A percentile compares a stretch with the other conserved stretches of the same genome.
phyloP scores from a whole-genome alignment of 257 asterid species.

The Knoxia roxburghii region DNA sequence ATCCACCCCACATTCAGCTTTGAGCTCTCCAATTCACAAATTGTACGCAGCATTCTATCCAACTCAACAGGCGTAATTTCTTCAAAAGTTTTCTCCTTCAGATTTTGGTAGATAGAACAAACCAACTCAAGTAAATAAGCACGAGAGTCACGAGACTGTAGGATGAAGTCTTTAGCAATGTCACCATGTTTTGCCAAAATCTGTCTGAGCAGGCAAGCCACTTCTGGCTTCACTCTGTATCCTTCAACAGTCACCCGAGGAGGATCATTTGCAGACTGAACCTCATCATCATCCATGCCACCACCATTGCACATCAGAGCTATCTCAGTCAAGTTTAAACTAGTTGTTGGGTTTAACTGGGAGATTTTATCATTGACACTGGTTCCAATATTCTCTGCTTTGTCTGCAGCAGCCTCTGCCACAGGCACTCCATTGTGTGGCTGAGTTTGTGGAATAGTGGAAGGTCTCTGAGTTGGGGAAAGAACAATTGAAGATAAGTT shows the following conservation, averaged over 20 bases:
- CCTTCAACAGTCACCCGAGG: slow-evolving; percentile 10
- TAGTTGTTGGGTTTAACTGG: background rate
- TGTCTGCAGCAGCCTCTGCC: background rate
- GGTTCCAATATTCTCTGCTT: background rate
- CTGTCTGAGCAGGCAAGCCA: slow-evolving; percentile 6
- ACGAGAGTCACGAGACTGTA: background rate
- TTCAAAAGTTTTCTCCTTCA: background rate
- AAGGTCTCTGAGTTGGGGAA: background rate
- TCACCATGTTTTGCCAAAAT: slow-evolving; percentile 17
- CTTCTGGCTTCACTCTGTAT: slow-evolving; percentile 17
- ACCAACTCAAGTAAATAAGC: slow-evolving; percentile 13
- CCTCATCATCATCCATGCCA: slow-evolving; percentile 15
- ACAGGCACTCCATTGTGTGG: background rate
- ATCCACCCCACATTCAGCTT: slow-evolving; percentile 22
- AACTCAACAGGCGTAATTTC: slow-evolving; percentile 6
- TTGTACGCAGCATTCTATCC: background rate
- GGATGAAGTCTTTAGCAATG: slow-evolving; percentile 15
- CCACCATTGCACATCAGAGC: slow-evolving; percentile 4
- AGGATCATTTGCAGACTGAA: slow-evolving; percentile 1
- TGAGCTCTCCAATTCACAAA: slow-evolving; percentile 11
- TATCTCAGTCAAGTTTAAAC: slow-evolving; percentile 11
- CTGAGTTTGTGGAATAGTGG: background rate
- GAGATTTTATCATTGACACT: background rate
- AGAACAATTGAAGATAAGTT: background rate
- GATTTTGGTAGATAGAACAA: background rate